Percentiles rank a stretch among this genome's conserved stretches.
These are phyloP conservation scores for Acrasis kona DNA, from an alignment of 78 protist species.

Conservation along the genomic window DNA sequence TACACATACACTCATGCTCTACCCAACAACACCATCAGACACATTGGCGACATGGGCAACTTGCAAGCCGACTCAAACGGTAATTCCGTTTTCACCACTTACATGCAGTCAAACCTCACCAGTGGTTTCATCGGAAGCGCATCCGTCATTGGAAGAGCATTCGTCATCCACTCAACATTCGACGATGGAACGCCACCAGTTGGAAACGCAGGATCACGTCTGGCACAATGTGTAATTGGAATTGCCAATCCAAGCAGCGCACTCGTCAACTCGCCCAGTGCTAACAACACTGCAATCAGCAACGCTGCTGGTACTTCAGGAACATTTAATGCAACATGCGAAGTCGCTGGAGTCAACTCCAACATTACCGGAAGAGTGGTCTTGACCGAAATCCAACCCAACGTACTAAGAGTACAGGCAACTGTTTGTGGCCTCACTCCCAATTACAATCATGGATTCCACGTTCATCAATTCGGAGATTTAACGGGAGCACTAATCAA, in stretches of 20 bases:
- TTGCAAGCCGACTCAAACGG: background rate
- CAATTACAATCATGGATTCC: constrained; percentile 49
- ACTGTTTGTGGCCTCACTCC: background rate
- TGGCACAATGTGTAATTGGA: background rate
- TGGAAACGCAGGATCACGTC: background rate
- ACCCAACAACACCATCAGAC: background rate
- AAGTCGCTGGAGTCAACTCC: background rate
- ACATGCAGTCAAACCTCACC: background rate
- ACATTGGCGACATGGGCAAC: background rate
- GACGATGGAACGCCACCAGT: background rate
- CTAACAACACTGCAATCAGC: too few species aligned
- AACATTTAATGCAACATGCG: background rate
- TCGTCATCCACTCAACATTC: background rate
- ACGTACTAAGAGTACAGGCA: background rate
- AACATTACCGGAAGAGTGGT: background rate
- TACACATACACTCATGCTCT: background rate
- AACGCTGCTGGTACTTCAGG: too few species aligned
- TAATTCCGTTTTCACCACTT: background rate
- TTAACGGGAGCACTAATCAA: constrained; percentile 31
- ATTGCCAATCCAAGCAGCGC: too few species aligned
- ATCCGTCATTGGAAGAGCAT: background rate
- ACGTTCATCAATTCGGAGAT: constrained; percentile 57
- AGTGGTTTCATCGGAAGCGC: background rate
- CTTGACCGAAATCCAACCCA: background rate
- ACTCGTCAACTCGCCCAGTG: too few species aligned